Evolutionary conservation across 179 eudicot genomes (phyloP).

Genomic region (Heliamphora pulchella): DNA sequence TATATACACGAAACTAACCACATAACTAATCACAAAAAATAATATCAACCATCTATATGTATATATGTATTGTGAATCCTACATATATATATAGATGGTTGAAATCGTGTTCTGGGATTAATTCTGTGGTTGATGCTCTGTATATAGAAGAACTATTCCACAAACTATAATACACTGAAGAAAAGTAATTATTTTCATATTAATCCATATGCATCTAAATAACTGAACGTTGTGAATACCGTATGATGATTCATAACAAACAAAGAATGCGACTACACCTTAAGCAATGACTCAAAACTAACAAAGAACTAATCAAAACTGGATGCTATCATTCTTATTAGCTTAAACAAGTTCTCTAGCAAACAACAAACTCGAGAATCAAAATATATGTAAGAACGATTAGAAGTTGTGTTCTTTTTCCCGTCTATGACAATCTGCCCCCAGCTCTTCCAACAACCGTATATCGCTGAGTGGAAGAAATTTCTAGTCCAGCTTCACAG

Average conservation of each 20-base stretch:
- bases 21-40: too few relatives aligned
- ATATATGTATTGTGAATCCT: too few relatives aligned
- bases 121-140: too few relatives aligned
- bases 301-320: background rate
- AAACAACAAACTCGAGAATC: background rate
- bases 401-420: background rate
- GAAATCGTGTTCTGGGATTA: too few relatives aligned
- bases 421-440: too few relatives aligned
- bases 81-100: too few relatives aligned
- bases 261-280: background rate
- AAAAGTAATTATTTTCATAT: background rate
- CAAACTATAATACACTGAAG: background rate
- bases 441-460: too few relatives aligned
- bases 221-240: background rate
- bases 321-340: background rate
- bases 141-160: background rate
- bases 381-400: background rate
- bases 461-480: too few relatives aligned
- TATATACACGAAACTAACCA: too few relatives aligned
- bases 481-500: constrained; percentile 44
- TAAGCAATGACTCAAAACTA: background rate
- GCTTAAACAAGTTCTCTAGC: constrained; percentile 9
- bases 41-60: too few relatives aligned
- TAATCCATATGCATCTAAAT: background rate
- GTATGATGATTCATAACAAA: too few relatives aligned